These are phyloP conservation scores for Hypoxylon sp. DNA, from an alignment of 2,329 filamentous ascomycete species.

Conservation along the genomic window DNA sequence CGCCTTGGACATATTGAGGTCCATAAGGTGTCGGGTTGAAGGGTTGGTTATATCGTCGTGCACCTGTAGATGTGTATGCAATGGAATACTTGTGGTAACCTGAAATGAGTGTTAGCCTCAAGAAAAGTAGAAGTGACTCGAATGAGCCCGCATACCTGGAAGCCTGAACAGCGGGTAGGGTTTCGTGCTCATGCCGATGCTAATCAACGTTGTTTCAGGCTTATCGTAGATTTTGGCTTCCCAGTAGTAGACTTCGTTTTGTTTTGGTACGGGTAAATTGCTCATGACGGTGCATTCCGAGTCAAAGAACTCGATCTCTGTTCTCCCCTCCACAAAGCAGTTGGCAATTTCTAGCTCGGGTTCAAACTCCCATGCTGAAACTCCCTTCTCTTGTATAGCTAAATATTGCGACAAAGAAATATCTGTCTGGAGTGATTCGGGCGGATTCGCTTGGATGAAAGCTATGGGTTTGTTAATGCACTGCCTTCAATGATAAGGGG, in stretches of 20 bases:
- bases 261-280: constrained; percentile 96
- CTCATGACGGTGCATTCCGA: constrained; percentile 97
- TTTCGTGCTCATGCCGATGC: constrained; percentile 95
- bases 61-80: constrained; percentile 90
- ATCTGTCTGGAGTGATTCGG: constrained; percentile 95
- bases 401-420: constrained; percentile 98
- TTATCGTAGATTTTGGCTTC: constrained; percentile 99
- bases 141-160: constrained; percentile 74
- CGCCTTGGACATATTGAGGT: constrained; percentile 88
- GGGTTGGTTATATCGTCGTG: constrained; percentile 92
- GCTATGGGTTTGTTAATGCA: constrained; percentile 66
- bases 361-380: constrained; percentile 99
- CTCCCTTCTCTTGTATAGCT: constrained; percentile 98
- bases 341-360: constrained; percentile 99
- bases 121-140: constrained; percentile 4
- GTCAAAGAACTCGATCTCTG: constrained; percentile 99
- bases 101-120: constrained; percentile 55
- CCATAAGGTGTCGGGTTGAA: constrained; percentile 86
- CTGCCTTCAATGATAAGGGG: constrained; percentile 9
- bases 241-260: constrained; percentile 99
- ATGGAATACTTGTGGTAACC: constrained; percentile 94
- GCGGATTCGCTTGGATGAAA: constrained; percentile 93
- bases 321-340: constrained; percentile 96
- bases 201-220: constrained; percentile 87
- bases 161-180: constrained; percentile 95